Evolutionary conservation across 1,139 yeast species (phyloP).

Genomic region (Saccharomyces hybrid): DNA sequence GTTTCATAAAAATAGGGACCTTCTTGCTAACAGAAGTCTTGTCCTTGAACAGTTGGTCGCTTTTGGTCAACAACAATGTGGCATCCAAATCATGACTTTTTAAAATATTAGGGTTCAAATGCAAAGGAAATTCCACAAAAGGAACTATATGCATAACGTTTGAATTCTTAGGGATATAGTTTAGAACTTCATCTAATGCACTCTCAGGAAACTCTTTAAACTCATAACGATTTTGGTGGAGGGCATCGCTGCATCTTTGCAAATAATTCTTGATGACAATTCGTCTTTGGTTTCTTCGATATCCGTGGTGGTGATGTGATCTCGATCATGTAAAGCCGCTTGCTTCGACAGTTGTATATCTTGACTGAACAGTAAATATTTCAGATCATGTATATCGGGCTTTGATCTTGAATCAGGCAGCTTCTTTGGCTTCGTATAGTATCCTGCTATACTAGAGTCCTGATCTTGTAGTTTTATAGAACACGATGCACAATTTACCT

Average conservation of each 20-base stretch:
- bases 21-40: slow-evolving; percentile 16
- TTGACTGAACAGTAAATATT: slow-evolving; percentile 28
- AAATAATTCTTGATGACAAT: slow-evolving; percentile 22
- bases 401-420: slow-evolving; percentile 1
- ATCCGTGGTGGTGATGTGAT: background rate
- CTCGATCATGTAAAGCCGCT: slow-evolving; percentile 2
- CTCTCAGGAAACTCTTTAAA: slow-evolving; percentile 35
- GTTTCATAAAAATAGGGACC: slow-evolving; percentile 18
- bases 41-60: slow-evolving; percentile 22
- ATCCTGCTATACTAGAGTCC: slow-evolving; percentile 38
- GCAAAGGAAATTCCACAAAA: slow-evolving; percentile 64
- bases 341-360: slow-evolving; percentile 23
- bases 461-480: slow-evolving; percentile 45
- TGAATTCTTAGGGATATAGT: slow-evolving; percentile 42
- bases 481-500: slow-evolving; percentile 38
- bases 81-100: slow-evolving; percentile 10
- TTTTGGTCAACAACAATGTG: slow-evolving; percentile 24
- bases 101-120: slow-evolving; percentile 39
- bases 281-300: background rate
- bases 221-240: slow-evolving; percentile 38
- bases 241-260: slow-evolving; percentile 53
- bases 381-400: slow-evolving; percentile 20
- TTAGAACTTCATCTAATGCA: slow-evolving; percentile 35
- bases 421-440: slow-evolving; percentile 30
- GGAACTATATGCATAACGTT: slow-evolving; percentile 55